Conservation (phyloP, 768 basidiomycete species). For the Rhodosporidiobolus sp. region DNA sequence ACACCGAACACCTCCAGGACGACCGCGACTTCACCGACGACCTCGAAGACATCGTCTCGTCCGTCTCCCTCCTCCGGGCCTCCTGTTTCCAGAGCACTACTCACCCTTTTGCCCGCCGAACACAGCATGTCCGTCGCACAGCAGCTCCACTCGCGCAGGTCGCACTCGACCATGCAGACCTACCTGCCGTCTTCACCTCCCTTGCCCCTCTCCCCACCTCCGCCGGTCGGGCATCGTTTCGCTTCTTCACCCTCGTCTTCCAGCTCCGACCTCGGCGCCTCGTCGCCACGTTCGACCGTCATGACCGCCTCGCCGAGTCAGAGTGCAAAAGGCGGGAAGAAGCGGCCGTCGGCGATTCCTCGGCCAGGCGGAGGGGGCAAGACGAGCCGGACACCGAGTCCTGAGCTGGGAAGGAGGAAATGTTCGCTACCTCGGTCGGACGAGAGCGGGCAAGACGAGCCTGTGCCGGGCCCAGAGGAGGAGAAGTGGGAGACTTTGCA, state of each 20-base stretch:
- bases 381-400: background rate
- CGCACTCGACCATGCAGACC: background rate
- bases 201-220: background rate
- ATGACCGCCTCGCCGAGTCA: background rate
- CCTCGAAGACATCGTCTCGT: slow-evolving; percentile 28
- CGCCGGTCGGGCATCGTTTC: background rate
- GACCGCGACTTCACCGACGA: slow-evolving; percentile 25
- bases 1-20: too few relatives aligned
- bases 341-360: background rate
- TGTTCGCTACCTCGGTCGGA: background rate
- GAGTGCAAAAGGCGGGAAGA: background rate
- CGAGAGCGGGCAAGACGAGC: background rate
- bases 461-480: background rate
- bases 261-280: background rate
- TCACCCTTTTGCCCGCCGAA: background rate
- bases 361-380: background rate
- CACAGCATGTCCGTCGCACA: slow-evolving; percentile 14
- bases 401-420: slow-evolving; percentile 4
- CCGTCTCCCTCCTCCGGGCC: background rate
- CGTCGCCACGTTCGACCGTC: too few relatives aligned
- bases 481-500: slow-evolving; percentile 28
- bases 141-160: slow-evolving; percentile 13
- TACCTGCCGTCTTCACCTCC: background rate
- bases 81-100: accelerated
- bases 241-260: background rate